Base-by-base conservation (phyloP, 192 early-diverging fungal species). In the Rhizoclosmatium globosum region DNA sequence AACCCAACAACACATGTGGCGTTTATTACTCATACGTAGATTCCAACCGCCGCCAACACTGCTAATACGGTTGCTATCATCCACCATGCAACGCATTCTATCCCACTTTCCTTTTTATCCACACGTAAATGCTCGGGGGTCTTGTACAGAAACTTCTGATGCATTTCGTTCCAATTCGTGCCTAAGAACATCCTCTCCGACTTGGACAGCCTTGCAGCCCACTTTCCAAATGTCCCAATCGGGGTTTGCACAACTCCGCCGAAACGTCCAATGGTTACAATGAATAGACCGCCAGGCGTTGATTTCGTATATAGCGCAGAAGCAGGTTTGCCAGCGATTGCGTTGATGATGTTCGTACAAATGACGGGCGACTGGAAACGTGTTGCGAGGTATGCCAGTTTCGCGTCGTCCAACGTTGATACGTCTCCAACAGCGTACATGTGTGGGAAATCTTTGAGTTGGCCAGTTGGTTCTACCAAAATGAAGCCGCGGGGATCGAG, bases 401-500 rank as follows among this genome's bases (percentile, higher is more conserved):
- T 89, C 38, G 85, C 69, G 53, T 82, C 84, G 19, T 78, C 83
- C 9, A 85, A 72, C 43, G 87, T 83, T 64, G 82, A 85, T 6
- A 94, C 90, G 79, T 96, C 95, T 21, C 95, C 95, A 42, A 87
- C 80, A 15, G 93, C 91, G 77, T 90, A 96, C 43, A 96, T 91
- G 78, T 94, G 82, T 1, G 89, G 81, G 77, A 87, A 85, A 2
- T 53, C 86, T n/a, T 81, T 81, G 3, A 95, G 77, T 80, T 95
- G 94, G 61, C 94, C 85, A 2, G 93, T 93, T 15, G 88, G 87
- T 47, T 79, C 82, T 39, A 92, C 91, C 3, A 85, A 84, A 76
- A 96, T 84, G 73, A 92, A 88, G 3, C 85, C 85, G 4, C 83
- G 86, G 41, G 79, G 74, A 62, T 84, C 78, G 71, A 93, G 85